Percentiles rank a stretch among this genome's conserved stretches.
These are phyloP conservation scores for Hypoxylon lienhwacheense DNA, from an alignment of 495 filamentous ascomycete genomes.

Conservation along the genomic window DNA sequence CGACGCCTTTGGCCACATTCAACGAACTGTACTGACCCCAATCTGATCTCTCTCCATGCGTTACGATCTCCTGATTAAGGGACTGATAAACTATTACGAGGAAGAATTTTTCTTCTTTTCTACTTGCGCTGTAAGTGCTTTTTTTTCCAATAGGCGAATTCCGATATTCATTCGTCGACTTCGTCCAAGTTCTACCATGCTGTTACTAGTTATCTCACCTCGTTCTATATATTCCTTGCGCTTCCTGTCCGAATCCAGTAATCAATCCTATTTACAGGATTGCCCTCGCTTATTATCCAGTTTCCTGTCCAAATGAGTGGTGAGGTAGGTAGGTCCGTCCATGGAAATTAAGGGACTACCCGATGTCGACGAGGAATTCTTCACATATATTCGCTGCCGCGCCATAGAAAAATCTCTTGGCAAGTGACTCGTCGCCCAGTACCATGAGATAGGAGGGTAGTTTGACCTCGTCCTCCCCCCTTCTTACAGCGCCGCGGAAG, in stretches of 20 bases:
- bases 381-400: neutral
- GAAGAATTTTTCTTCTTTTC: too few relatives aligned
- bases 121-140: too few relatives aligned
- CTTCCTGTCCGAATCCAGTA: neutral
- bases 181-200: neutral
- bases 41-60: conserved; percentile 1
- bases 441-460: too few relatives aligned
- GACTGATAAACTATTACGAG: too few relatives aligned
- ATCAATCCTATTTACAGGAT: neutral
- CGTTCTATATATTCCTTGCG: neutral
- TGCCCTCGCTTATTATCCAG: neutral
- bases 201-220: neutral
- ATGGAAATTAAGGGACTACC: conserved; percentile 3
- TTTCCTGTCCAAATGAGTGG: neutral
- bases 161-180: neutral
- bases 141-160: neutral
- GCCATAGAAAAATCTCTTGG: too few relatives aligned
- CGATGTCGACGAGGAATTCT: neutral
- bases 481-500: too few relatives aligned
- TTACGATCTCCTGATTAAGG: conserved; percentile 1
- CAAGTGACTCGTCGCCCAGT: too few relatives aligned
- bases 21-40: conserved; percentile 14
- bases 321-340: too few relatives aligned
- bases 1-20: neutral
- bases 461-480: too few relatives aligned